phyloP scores from a whole-genome alignment of 495 filamentous ascomycete species.

The Neurospora sp. region DNA sequence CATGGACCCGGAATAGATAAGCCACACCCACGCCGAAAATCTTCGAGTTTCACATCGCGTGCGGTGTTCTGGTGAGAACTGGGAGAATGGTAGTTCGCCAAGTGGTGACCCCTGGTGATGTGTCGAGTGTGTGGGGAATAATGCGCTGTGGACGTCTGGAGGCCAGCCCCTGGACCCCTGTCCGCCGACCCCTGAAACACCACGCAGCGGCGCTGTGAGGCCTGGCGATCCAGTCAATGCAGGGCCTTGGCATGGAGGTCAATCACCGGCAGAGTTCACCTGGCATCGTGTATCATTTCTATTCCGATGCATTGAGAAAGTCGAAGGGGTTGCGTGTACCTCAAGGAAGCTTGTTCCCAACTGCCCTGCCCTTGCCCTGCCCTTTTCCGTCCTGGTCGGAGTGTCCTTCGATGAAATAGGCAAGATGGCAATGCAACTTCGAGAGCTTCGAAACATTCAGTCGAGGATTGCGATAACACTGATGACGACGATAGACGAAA shows the following conservation, averaged over 20 bases:
- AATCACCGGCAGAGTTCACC: neutral
- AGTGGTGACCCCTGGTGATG: neutral
- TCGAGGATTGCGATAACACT: neutral
- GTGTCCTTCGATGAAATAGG: neutral
- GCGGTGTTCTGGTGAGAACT: neutral
- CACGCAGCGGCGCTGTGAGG: neutral
- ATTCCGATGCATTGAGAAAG: neutral
- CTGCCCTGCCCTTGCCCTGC: too few relatives aligned
- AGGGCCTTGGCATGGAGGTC: neutral
- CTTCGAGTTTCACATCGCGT: neutral
- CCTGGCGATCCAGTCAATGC: neutral
- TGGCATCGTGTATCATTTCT: too few relatives aligned
- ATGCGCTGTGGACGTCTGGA: neutral
- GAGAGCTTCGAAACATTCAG: neutral
- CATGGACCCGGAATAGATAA: neutral
- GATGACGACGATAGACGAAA: neutral
- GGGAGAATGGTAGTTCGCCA: neutral
- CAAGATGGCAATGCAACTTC: neutral
- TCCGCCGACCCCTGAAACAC: neutral
- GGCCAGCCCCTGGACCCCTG: neutral
- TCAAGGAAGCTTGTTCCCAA: too few relatives aligned
- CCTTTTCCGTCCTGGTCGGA: neutral
- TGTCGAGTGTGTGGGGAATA: neutral
- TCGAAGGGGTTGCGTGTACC: neutral
- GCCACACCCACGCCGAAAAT: neutral